Base-by-base conservation (phyloP, 148 eudicot genomes). In the Drosera capensis region DNA sequence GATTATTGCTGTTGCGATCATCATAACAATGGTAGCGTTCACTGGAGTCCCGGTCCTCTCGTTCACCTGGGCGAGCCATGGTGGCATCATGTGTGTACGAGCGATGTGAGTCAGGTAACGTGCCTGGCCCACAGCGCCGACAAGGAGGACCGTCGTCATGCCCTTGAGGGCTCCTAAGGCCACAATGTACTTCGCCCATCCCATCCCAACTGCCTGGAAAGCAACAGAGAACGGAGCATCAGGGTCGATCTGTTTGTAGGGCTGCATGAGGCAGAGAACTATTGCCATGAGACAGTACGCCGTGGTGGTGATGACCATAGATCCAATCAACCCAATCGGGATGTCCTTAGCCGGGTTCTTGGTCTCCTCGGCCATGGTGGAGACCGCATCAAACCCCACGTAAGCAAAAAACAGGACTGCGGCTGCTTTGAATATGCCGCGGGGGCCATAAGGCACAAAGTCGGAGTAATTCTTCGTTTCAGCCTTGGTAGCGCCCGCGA, bases 351-450 rank as follows among this genome's bases (percentile, higher is more conserved):
- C 72, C 0, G 82, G 82, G 51, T 76, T 65, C 45, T 71, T 76
- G 3, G 64, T 68, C 62, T 76, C 82, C 54, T 76, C 82, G 5
- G 68, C 82, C 68, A 76, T 40, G 8, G 82, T 76, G 8, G 82
- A 45, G 16, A 76, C 74, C 0, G 68, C 77, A 37, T 76, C 82
- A 22, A 76, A 76, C 52, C 82, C 82, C 23, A 82, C 75, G 43
- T 69, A 82, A 0, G 94, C 82, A 16, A 82, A 82, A 24, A 74
- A 82, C 3, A 80, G 46, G 31, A 77, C 68, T 0, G 84, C 71
- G 1, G 93, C 71, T 1, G 78, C 80, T 41, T 67, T 66, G 25
- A 81, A 66, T 3, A 77, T 30, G 1, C 84, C 84, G 0, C 66
- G 69, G 0, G 45, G 30, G 0, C 71, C 75, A 12, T 16, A 17